phyloP scores from a whole-genome alignment of 2,329 filamentous ascomycete genomes.

The Pestalotiopsis sp. region DNA sequence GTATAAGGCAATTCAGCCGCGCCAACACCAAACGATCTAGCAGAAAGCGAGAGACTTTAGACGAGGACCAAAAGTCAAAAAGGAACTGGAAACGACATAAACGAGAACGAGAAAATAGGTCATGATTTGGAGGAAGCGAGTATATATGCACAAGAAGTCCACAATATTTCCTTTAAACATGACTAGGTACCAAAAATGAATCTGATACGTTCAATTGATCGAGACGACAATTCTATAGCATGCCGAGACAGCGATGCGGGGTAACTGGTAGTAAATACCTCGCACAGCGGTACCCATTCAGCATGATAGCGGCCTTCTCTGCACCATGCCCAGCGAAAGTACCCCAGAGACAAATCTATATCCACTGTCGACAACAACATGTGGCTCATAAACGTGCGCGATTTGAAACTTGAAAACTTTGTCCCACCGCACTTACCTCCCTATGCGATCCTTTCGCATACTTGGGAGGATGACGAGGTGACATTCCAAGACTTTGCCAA shows the following conservation, averaged over 20 bases:
- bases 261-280: not conserved
- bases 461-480: conserved; percentile 8
- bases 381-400: not conserved
- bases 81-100: no score
- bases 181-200: no score
- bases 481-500: conserved; percentile 8
- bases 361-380: not conserved
- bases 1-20: no score
- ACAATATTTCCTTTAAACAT: no score
- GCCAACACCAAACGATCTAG: no score
- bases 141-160: no score
- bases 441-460: conserved; percentile 12
- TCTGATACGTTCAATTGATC: not conserved
- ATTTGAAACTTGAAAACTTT: not conserved
- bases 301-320: not conserved
- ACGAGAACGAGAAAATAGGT: no score
- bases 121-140: no score
- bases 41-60: no score
- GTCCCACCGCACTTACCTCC: not conserved
- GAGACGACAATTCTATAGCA: not conserved
- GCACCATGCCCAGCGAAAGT: not conserved
- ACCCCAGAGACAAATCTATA: not conserved
- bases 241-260: not conserved
- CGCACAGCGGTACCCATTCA: no score
- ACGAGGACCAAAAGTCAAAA: no score